Evolutionary conservation across 2,329 filamentous ascomycete genomes (phyloP), one percentile per base, ranked within the genome.

Genomic region (Xylariaceae sp.): DNA sequence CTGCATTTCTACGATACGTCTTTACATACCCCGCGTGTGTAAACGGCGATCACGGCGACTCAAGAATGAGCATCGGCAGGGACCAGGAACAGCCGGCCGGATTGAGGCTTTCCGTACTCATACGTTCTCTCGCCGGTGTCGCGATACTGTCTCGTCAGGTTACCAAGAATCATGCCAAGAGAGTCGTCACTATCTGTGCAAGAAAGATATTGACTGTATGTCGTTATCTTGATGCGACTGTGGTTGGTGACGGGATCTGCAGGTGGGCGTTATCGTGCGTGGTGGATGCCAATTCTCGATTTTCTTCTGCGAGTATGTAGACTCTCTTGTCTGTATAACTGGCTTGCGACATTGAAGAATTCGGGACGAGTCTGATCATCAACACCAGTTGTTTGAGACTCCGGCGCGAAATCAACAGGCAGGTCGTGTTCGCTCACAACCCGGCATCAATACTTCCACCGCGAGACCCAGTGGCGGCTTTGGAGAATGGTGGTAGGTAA

Each of bases 341-440:
- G 17, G 65, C 59, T 4, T 69, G 66, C 51, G 67, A 69, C 44
- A 69, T 68, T 41, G 65, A 66, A 66, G 39, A 67, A 64, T 49
- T 64, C 48, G 65, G 67, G 62, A 66, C 66, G 61, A 63, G 58
- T 39, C 52, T 30, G 15, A 45, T n/a, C 41, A 39, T 49, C 17
- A 18, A 18, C 17, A 18, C 2, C 17, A 2, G 39, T 41, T 11
- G 13, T 11, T 15, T 52, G 10, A 52, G 18, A 54, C 47, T 56
- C 41, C 23, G 48, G 15, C 13, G 15, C 35, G 44, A 7, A 56
- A 41, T 62, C 18, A 59, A 60, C 56, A 13, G 39, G 51, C 57
- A 69, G 64, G 66, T 73, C 39, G 67, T 75, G 9, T 65, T 74
- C n/a, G 69, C 71, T 2, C 59, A 68, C 47, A 71, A 72, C 57